Conservation (phyloP, 345 rosid species). For the Aquilaria malaccensis region DNA sequence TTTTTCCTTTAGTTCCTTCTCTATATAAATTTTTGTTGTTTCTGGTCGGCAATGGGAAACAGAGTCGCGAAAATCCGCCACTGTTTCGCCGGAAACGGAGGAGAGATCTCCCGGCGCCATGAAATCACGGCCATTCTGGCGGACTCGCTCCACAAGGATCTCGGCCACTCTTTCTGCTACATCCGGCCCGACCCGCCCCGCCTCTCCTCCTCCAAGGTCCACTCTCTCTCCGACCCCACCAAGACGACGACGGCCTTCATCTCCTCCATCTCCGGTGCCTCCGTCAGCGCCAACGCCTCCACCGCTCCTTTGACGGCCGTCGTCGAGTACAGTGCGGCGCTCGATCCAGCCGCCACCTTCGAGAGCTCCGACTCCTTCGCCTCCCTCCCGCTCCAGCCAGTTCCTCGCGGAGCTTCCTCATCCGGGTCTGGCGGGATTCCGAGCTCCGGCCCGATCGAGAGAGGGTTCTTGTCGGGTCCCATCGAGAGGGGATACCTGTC, state of each 20-base stretch:
- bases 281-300: slow-evolving; percentile 84
- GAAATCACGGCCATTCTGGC: slow-evolving; percentile 31
- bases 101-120: slow-evolving; percentile 51
- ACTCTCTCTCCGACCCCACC: slow-evolving; percentile 28
- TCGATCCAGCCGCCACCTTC: slow-evolving; percentile 60
- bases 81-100: slow-evolving; percentile 52
- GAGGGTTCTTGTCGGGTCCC: slow-evolving; percentile 42
- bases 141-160: slow-evolving; percentile 38
- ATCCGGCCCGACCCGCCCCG: slow-evolving; percentile 45
- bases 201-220: slow-evolving; percentile 40
- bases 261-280: slow-evolving; percentile 88
- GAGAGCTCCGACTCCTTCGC: slow-evolving; percentile 86
- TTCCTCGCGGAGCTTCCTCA: slow-evolving; percentile 37
- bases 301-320: slow-evolving; percentile 48
- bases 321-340: slow-evolving; percentile 28
- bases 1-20: too few relatives aligned
- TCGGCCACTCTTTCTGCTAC: slow-evolving; percentile 88
- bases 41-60: slow-evolving; percentile 51
- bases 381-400: slow-evolving; percentile 85
- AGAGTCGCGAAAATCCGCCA: slow-evolving; percentile 40
- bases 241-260: slow-evolving; percentile 55
- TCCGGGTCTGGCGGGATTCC: slow-evolving; percentile 48
- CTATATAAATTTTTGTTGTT: background rate
- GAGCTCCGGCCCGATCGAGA: slow-evolving; percentile 36
- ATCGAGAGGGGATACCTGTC: slow-evolving; percentile 31